Percentiles rank a stretch among this genome's conserved stretches.
Evolutionary conservation across 495 filamentous ascomycete species (phyloP).

Genomic region (Achaetomiella virescens): DNA sequence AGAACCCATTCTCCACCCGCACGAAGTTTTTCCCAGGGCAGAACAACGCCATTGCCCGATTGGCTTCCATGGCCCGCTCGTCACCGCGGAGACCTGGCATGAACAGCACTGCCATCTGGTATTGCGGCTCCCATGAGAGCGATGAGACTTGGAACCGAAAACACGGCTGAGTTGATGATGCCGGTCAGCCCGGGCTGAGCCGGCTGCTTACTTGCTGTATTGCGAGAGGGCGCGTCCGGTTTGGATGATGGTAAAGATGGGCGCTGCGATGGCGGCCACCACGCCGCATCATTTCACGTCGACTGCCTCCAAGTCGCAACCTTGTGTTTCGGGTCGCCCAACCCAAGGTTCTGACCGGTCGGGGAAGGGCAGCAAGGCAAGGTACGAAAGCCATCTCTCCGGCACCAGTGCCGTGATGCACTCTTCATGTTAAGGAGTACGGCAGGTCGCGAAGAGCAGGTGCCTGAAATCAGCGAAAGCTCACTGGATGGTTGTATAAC

Average conservation of each 20-base stretch:
- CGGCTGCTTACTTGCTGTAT: neutral
- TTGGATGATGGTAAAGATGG: neutral
- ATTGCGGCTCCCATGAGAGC: conserved; percentile 1
- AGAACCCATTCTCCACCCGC: neutral
- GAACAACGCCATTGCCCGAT: neutral
- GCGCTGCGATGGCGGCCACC: neutral
- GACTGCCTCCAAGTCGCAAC: too few species aligned
- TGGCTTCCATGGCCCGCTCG: neutral
- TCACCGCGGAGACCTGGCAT: neutral
- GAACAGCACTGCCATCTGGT: neutral
- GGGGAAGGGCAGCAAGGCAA: too few species aligned
- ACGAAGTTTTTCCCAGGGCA: neutral
- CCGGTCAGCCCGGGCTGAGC: neutral
- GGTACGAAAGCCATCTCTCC: too few species aligned
- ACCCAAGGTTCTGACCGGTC: too few species aligned
- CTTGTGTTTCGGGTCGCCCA: too few species aligned
- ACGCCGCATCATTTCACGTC: too few species aligned
- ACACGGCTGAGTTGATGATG: neutral
- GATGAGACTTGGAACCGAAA: neutral
- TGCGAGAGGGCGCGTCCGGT: neutral
- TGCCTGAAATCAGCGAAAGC: too few species aligned
- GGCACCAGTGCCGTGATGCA: too few species aligned
- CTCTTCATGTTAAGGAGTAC: too few species aligned
- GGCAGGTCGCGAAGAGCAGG: too few species aligned
- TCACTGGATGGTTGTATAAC: too few species aligned